Percentiles rank a stretch among this genome's conserved stretches.
These are phyloP conservation scores for Picocystis sp. DNA, from an alignment of 163 green algal genomes.

Conservation along the genomic window DNA sequence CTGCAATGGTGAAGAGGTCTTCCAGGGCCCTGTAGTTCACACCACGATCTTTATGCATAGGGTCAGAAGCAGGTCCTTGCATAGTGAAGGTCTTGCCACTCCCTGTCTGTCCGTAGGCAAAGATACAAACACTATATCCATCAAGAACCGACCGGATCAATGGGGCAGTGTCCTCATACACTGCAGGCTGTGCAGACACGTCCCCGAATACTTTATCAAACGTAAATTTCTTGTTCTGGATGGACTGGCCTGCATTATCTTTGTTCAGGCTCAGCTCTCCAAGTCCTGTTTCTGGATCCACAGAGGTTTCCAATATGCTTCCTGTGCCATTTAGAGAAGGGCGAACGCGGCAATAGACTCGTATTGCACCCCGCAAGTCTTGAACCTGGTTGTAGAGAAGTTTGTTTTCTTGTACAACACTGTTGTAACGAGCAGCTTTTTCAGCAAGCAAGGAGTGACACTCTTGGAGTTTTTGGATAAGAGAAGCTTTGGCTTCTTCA, in stretches of 20 bases:
- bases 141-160: slow-evolving; percentile 80
- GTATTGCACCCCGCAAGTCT: slow-evolving; percentile 61
- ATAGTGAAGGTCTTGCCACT: slow-evolving; percentile 89
- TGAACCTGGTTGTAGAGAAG: slow-evolving; percentile 59
- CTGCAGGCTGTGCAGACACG: slow-evolving; percentile 41
- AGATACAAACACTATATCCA: slow-evolving; percentile 94
- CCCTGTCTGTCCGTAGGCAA: slow-evolving; percentile 85
- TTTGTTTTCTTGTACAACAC: slow-evolving; percentile 15
- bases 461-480: too few relatives aligned
- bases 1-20: slow-evolving; percentile 63
- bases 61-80: slow-evolving; percentile 37
- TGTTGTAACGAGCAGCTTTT: slow-evolving; percentile 2
- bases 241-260: slow-evolving; percentile 6
- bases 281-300: not conserved
- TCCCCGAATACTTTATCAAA: slow-evolving; percentile 72
- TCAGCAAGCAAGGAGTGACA: too few relatives aligned
- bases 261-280: slow-evolving; percentile 11
- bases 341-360: slow-evolving; percentile 20
- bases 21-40: slow-evolving; percentile 83
- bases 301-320: not conserved
- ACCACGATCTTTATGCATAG: slow-evolving; percentile 39
- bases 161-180: slow-evolving; percentile 72
- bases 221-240: slow-evolving; percentile 39
- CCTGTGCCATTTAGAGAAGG: slow-evolving; percentile 7
- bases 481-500: too few relatives aligned